Conservation (phyloP, 2,329 filamentous ascomycete genomes). For the Verticillium nonalfalfae region DNA sequence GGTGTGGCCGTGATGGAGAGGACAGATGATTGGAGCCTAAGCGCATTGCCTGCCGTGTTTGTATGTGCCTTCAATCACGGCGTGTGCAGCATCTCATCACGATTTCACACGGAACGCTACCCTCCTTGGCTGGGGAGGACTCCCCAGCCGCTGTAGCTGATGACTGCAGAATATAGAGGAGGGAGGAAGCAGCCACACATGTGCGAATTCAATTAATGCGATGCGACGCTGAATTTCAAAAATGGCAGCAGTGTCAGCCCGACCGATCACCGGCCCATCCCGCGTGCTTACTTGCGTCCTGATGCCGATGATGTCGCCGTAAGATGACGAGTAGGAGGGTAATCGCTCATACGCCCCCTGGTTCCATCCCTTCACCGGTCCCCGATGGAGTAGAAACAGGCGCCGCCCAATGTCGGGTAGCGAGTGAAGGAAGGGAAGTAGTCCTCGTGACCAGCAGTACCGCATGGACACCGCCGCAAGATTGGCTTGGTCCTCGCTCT, state of each 20-base stretch:
- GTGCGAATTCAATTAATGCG: background rate
- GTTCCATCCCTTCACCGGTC: no score
- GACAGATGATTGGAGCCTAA: constrained; percentile 18
- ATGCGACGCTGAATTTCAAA: background rate
- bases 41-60: background rate
- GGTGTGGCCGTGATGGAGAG: constrained; percentile 52
- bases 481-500: background rate
- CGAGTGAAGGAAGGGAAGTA: background rate
- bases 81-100: background rate
- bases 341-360: background rate
- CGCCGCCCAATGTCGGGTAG: no score
- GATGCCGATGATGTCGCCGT: background rate
- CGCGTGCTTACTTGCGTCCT: background rate
- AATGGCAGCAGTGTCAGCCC: background rate
- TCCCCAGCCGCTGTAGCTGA: background rate
- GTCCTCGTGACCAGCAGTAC: background rate
- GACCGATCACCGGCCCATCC: background rate
- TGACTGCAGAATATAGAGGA: background rate
- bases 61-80: background rate
- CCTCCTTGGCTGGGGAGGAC: background rate
- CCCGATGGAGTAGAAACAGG: background rate
- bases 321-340: background rate
- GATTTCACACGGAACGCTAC: background rate
- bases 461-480: background rate
- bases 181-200: background rate